These are phyloP conservation scores for Wickerhamiella australiensis DNA, from an alignment of 805 yeast species.

Conservation along the genomic window DNA sequence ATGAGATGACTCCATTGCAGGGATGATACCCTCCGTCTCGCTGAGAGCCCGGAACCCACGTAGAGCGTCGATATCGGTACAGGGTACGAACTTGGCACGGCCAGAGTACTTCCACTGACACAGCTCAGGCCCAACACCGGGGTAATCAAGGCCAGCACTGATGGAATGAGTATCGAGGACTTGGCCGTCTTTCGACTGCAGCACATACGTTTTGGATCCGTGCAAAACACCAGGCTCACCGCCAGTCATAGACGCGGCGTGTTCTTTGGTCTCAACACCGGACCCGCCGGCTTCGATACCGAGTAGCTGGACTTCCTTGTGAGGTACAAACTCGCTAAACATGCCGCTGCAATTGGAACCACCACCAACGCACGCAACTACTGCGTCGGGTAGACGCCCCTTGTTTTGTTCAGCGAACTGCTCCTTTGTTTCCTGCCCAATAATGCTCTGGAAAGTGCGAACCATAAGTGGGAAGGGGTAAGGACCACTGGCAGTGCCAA, in stretches of 20 bases:
- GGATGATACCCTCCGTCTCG: slow-evolving; percentile 94
- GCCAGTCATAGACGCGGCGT: slow-evolving; percentile 89
- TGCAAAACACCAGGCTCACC: slow-evolving; percentile 97
- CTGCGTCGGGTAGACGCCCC: slow-evolving; percentile 67
- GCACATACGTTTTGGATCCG: slow-evolving; percentile 88
- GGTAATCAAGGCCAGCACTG: slow-evolving; percentile 96
- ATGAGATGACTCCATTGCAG: slow-evolving; percentile 95
- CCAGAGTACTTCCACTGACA: slow-evolving; percentile 92
- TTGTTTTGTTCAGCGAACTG: slow-evolving; percentile 70
- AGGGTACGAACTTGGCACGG: slow-evolving; percentile 81
- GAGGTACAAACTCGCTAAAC: slow-evolving; percentile 87
- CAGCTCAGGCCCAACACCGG: slow-evolving; percentile 98
- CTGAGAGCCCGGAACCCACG: slow-evolving; percentile 79
- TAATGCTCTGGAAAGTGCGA: slow-evolving; percentile 94
- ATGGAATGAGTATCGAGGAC: slow-evolving; percentile 96
- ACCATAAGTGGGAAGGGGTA: slow-evolving; percentile 98
- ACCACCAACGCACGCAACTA: slow-evolving; percentile 99
- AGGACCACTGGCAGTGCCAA: slow-evolving; percentile 98
- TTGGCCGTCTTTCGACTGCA: slow-evolving; percentile 89
- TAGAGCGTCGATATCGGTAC: slow-evolving; percentile 90
- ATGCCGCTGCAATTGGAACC: slow-evolving; percentile 96
- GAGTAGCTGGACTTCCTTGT: slow-evolving; percentile 57
- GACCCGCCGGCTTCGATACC: slow-evolving; percentile 99
- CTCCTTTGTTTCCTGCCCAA: slow-evolving; percentile 88
- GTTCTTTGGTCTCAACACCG: slow-evolving; percentile 77